Percentiles rank a stretch among this genome's conserved stretches.
These are phyloP conservation scores for Tieghemostelium lacteum DNA, from an alignment of 78 protist species.

Conservation along the genomic window DNA sequence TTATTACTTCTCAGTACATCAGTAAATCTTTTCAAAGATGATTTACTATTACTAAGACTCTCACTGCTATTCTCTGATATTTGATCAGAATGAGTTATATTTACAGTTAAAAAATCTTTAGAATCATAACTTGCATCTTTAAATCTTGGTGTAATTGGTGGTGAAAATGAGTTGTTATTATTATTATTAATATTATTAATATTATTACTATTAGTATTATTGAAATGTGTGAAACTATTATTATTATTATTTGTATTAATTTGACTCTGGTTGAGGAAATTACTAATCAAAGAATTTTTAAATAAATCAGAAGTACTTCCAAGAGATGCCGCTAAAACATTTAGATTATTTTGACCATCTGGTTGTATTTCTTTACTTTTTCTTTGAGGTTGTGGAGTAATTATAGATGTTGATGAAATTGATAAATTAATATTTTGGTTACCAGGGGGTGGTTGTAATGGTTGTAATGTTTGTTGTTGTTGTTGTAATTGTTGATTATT, in stretches of 20 bases:
- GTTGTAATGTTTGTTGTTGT: no score
- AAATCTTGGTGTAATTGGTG: slow-evolving; percentile 12
- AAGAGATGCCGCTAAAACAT: slow-evolving; percentile 9
- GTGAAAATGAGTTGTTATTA: not conserved
- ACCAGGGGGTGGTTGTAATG: not conserved
- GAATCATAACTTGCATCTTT: slow-evolving; percentile 44
- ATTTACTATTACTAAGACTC: not conserved
- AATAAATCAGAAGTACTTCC: slow-evolving; percentile 64
- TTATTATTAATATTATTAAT: not conserved
- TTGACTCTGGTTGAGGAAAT: slow-evolving; percentile 18
- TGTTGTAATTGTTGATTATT: not conserved
- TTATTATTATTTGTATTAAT: slow-evolving; percentile 1
- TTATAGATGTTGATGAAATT: not conserved
- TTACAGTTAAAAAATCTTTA: slow-evolving; percentile 34
- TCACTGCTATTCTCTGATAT: slow-evolving; percentile 20
- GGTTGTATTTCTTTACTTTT: not conserved
- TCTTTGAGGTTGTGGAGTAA: not conserved
- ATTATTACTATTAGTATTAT: not conserved
- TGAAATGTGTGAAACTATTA: not conserved
- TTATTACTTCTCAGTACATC: not conserved
- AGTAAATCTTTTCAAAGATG: not conserved
- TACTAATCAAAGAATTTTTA: slow-evolving; percentile 61
- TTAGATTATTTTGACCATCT: not conserved
- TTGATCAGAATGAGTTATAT: slow-evolving; percentile 22
- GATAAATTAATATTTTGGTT: not conserved